Base-by-base conservation (phyloP, 2,329 filamentous ascomycete genomes). In the Aspergillus bombycis region DNA sequence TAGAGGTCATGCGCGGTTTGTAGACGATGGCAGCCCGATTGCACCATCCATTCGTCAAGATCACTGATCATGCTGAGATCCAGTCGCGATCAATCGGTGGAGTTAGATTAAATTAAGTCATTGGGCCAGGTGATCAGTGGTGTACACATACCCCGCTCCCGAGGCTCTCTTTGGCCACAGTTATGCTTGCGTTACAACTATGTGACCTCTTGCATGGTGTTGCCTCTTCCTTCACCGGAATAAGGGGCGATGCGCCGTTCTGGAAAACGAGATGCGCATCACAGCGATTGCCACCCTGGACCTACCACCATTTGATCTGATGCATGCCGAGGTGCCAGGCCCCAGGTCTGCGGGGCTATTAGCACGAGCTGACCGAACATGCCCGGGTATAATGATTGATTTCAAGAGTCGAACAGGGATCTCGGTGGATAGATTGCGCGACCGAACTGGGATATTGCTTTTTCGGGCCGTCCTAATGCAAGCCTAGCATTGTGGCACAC, bases 371-470 rank as follows among this genome's bases (percentile, higher is more conserved):
- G 46, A 36, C 21, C 52, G 32, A 48, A 28, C 50, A 26, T 56
- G 38, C 7, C 28, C 12, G 30, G 12, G 16, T 12, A 56, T 23
- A 19, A 14, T 43, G 16, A 45, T 21, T 19, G 19, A n/a, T n/a
- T n/a, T n/a, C 38, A 19, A 9, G 8, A n/a, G 19, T 48, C 58
- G 43, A 41, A 19, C 26, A 32, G 16, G 30, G 53, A 30, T 30
- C n/a, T 45, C 36, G 41, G 56, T 61, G 46, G 59, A 38, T 56
- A 61, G 21, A 46, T 56, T 53, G 45, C 26, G 52, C 52, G 41
- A n/a, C 32, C 28, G 38, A 38, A 21, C 28, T 45, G 26, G 52
- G 38, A 50, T 38, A 56, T 56, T 61, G 41, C 38, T 61, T 45
- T 45, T 41, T 56, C 21, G 30, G 52, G 12, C 28, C 9, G 28